phyloP scores from a whole-genome alignment of 192 early-diverging fungal species.

The Coemansia sp. region DNA sequence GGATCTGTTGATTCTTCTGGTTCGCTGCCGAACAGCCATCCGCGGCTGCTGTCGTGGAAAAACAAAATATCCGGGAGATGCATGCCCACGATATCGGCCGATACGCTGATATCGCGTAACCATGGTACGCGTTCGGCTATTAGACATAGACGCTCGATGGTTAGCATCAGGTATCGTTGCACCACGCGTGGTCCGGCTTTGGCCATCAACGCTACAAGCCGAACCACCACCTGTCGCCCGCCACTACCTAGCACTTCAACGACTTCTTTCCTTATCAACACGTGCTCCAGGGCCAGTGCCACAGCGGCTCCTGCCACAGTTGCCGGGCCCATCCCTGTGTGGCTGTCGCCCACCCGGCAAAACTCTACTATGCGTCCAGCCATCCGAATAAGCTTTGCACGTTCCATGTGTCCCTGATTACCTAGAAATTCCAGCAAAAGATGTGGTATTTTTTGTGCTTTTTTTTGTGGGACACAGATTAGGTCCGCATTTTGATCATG shows the following conservation, averaged over 20 bases:
- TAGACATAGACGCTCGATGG: conserved; percentile 15
- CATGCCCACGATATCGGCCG: neutral
- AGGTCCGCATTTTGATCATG: neutral
- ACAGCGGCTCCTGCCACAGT: conserved; percentile 23
- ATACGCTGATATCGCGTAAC: conserved; percentile 8
- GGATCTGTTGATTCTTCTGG: neutral
- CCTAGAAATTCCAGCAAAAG: conserved; percentile 17
- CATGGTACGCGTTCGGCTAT: conserved; percentile 29
- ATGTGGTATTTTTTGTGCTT: neutral
- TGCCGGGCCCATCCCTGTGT: conserved; percentile 21
- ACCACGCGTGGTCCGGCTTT: conserved; percentile 18
- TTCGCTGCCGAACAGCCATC: neutral
- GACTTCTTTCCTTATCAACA: neutral
- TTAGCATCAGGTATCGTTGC: neutral
- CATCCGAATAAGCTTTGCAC: neutral
- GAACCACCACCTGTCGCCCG: conserved; percentile 20
- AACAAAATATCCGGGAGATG: conserved; percentile 29
- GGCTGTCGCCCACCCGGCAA: conserved; percentile 11
- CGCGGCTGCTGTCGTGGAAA: conserved; percentile 17
- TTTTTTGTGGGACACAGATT: neutral
- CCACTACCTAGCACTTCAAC: neutral
- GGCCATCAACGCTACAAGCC: conserved; percentile 21
- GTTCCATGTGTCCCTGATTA: too few relatives aligned
- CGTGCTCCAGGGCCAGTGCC: conserved; percentile 23
- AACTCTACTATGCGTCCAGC: conserved; percentile 19